Conservation (phyloP, 1,284 basidiomycete genomes). For the Kalmanozyma brasiliensis region DNA sequence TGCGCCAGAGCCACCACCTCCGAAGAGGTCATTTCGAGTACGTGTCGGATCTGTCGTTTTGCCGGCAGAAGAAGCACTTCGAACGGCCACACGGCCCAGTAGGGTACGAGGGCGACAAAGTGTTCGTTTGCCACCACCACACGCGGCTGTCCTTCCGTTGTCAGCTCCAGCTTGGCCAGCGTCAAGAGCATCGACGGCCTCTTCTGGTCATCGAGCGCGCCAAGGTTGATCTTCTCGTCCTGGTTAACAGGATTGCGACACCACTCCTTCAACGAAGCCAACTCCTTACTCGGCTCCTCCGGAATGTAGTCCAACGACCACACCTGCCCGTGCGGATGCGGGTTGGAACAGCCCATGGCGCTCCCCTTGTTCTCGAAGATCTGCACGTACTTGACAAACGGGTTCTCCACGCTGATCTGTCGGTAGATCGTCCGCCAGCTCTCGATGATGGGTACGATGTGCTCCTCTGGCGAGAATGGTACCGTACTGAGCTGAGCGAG, state of each 20-base stretch:
- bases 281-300: constrained; percentile 57
- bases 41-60: constrained; percentile 51
- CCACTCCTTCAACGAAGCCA: constrained; percentile 54
- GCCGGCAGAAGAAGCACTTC: constrained; percentile 74
- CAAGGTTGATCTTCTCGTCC: constrained; percentile 25
- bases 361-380: constrained; percentile 85
- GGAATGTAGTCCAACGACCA: constrained; percentile 74
- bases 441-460: constrained; percentile 78
- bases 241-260: constrained; percentile 41
- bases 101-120: constrained; percentile 89
- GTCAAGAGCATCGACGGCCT: constrained; percentile 83
- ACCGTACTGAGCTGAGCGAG: constrained; percentile 77
- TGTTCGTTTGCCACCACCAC: constrained; percentile 79
- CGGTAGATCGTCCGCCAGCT: constrained; percentile 74
- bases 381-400: constrained; percentile 66
- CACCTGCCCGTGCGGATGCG: constrained; percentile 92
- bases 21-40: constrained; percentile 47
- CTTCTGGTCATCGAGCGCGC: constrained; percentile 74
- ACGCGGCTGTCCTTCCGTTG: constrained; percentile 71
- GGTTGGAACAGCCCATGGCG: constrained; percentile 96
- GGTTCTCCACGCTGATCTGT: constrained; percentile 59
- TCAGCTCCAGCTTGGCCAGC: constrained; percentile 80
- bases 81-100: constrained; percentile 97
- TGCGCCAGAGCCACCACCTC: constrained; percentile 69
- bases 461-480: constrained; percentile 67